Evolutionary conservation across 116 monocot genomes (phyloP).

Genomic region (Zostera marina): DNA sequence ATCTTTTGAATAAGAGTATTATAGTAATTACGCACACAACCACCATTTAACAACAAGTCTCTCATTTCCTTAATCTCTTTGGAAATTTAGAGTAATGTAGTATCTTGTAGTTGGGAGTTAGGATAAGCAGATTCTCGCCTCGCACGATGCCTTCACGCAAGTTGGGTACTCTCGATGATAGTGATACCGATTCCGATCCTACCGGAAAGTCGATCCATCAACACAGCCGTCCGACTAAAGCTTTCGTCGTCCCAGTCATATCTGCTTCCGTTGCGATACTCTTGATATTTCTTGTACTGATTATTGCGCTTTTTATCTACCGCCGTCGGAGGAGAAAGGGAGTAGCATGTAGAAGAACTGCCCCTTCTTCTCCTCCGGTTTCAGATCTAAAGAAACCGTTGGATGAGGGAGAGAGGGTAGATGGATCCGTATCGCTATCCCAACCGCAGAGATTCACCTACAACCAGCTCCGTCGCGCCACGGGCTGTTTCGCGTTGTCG

Average conservation of each 20-base stretch:
- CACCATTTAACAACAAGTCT: too few relatives aligned
- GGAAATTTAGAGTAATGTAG: too few relatives aligned
- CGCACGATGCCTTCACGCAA: too few relatives aligned
- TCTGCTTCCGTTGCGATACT: not conserved
- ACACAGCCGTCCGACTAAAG: not conserved
- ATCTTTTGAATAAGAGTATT: too few relatives aligned
- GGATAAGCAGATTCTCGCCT: too few relatives aligned
- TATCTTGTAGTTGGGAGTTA: too few relatives aligned
- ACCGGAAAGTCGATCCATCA: not conserved
- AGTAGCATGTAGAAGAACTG: not conserved
- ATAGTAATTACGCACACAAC: too few relatives aligned
- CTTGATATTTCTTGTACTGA: not conserved
- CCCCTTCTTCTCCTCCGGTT: conserved; percentile 10
- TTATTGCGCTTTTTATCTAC: conserved; percentile 1
- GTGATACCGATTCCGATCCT: not conserved
- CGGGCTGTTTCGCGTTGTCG: conserved; percentile 31
- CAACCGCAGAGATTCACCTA: conserved; percentile 42
- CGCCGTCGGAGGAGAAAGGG: not conserved
- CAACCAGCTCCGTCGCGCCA: conserved; percentile 56
- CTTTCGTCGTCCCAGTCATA: not conserved
- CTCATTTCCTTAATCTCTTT: too few relatives aligned
- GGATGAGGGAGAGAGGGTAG: conserved; percentile 4
- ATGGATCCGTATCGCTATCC: not conserved
- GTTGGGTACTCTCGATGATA: too few relatives aligned
- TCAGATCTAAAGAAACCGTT: not conserved